phyloP scores from a whole-genome alignment of 2,329 filamentous ascomycete genomes.

The Pseudocercospora vitis region DNA sequence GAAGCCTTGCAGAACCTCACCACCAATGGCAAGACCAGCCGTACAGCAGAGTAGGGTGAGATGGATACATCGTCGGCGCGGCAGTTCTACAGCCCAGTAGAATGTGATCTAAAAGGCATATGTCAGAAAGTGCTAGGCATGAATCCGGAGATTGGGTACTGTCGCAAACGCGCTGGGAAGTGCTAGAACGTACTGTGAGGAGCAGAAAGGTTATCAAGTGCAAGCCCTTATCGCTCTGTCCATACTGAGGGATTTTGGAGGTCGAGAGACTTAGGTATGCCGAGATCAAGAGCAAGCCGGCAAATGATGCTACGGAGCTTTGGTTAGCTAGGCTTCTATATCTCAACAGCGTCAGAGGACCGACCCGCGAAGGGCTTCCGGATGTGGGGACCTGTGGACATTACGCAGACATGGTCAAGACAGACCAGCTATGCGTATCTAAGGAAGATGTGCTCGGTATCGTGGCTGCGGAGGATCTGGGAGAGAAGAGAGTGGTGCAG shows the following conservation, averaged over 20 bases:
- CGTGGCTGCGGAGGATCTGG: no score
- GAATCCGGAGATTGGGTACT: not conserved
- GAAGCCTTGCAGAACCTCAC: constrained; percentile 72
- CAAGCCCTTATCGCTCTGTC: constrained; percentile 77
- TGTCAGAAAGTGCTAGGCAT: not conserved
- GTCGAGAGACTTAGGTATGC: constrained; percentile 77
- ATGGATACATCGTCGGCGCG: constrained; percentile 79
- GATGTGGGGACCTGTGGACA: constrained; percentile 63
- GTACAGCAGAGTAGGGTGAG: constrained; percentile 81
- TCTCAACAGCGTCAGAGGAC: constrained; percentile 34
- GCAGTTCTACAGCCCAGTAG: constrained; percentile 96
- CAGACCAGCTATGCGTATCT: not conserved
- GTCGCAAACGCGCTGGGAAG: not conserved
- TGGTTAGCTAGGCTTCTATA: constrained; percentile 12
- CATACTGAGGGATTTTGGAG: constrained; percentile 59
- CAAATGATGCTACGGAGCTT: constrained; percentile 45
- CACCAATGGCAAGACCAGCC: constrained; percentile 67
- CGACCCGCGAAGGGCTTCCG: constrained; percentile 84
- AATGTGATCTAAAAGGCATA: constrained; percentile 51
- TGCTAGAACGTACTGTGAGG: constrained; percentile 61
- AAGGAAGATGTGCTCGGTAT: no score
- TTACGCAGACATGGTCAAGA: constrained; percentile 32
- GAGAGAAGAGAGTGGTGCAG: no score
- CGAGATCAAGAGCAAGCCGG: constrained; percentile 64
- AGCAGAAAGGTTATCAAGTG: constrained; percentile 88